Percentiles rank a stretch among this genome's conserved stretches.
These are phyloP conservation scores for Phytophthora kernoviae DNA, from an alignment of 352 stramenopile genomes.

Conservation along the genomic window DNA sequence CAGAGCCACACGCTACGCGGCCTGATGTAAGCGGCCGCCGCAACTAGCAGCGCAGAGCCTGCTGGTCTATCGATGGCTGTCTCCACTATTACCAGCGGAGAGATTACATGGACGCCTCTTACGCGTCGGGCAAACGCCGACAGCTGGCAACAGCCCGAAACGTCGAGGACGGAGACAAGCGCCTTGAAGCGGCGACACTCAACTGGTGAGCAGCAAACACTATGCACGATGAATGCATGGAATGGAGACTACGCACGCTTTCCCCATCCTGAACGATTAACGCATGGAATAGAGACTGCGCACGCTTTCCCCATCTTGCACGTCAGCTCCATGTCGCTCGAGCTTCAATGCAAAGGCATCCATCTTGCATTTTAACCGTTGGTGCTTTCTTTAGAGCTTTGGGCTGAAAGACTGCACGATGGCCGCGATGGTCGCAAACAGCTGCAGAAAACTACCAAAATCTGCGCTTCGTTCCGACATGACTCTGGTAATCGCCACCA, in stretches of 20 bases:
- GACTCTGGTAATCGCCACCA: slow-evolving; percentile 28
- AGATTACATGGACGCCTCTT: slow-evolving; percentile 18
- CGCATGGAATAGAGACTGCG: too few relatives aligned
- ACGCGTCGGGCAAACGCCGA: slow-evolving; percentile 23
- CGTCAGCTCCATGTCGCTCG: slow-evolving; percentile 21
- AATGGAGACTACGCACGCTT: background rate
- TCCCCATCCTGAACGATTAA: too few relatives aligned
- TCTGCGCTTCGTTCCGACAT: slow-evolving; percentile 16
- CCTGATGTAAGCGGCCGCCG: slow-evolving; percentile 12
- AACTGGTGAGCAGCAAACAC: slow-evolving; percentile 2
- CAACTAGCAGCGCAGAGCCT: slow-evolving; percentile 17
- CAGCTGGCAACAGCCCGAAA: slow-evolving; percentile 14
- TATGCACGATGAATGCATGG: too few relatives aligned
- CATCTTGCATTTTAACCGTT: background rate
- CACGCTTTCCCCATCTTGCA: slow-evolving; percentile 28
- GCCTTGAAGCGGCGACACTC: background rate
- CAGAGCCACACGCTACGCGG: slow-evolving; percentile 1
- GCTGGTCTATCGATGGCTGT: slow-evolving; percentile 2
- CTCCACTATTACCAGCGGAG: too few relatives aligned
- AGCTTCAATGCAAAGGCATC: slow-evolving; percentile 22
- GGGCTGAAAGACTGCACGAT: slow-evolving; percentile 3
- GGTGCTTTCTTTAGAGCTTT: slow-evolving; percentile 21
- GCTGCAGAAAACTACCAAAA: slow-evolving; percentile 40
- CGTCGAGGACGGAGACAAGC: background rate
- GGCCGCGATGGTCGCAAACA: slow-evolving; percentile 18